These are phyloP conservation scores for sorghum (Sorghum bicolor) DNA, from an alignment of 176 grass and related monocot species.

Conservation along the genomic window Sorghum_bicolor_NCBIv3 NC_012875.2:46566501-46567000, in stretches of 20 bases:
- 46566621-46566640: not conserved
- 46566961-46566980: not conserved
- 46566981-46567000: not conserved
- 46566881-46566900: not conserved
- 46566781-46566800: not conserved
- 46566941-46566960: constrained; percentile 7
- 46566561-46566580: constrained; percentile 24
- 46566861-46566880: not conserved
- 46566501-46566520: not conserved
- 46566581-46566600: not conserved
- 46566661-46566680: not conserved
- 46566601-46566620: not conserved
- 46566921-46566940: not conserved
- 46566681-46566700: not conserved
- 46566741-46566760: not conserved
- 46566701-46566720: not conserved
- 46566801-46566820: not conserved
- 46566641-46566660: too few species aligned
- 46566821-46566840: not conserved
- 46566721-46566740: not conserved
- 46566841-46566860: too few species aligned
- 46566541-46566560: constrained; percentile 25
- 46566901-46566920: too few species aligned
- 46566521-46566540: not conserved
- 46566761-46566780: constrained; percentile 12